Percentiles rank a stretch among this genome's conserved stretches.
Evolutionary conservation across 2,329 filamentous ascomycete genomes (phyloP).

Genomic region (Lachnellula willkommii): DNA sequence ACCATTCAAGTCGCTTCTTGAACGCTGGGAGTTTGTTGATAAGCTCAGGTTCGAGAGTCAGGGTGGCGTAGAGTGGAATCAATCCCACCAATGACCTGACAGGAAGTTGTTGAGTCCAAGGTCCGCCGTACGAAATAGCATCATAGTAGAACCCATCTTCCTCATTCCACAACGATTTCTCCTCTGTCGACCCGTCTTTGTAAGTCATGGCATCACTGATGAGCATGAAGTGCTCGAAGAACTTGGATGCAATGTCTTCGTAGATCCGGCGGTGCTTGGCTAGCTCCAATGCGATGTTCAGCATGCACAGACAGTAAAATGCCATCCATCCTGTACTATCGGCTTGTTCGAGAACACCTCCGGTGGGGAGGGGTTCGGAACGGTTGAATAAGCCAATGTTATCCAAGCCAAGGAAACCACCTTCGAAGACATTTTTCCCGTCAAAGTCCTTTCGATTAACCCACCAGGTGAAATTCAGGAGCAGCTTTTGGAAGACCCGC

Average conservation of each 20-base stretch:
- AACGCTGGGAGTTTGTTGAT: constrained; percentile 88
- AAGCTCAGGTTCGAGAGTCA: constrained; percentile 89
- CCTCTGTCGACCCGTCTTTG: constrained; percentile 62
- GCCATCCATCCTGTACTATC: constrained; percentile 99
- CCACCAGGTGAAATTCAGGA: constrained; percentile 99
- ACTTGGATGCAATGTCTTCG: constrained; percentile 95
- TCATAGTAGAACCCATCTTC: constrained; percentile 98
- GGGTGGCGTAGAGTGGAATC: constrained; percentile 86
- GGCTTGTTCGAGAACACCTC: constrained; percentile 88
- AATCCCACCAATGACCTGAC: constrained; percentile 88
- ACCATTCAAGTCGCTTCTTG: constrained; percentile 91
- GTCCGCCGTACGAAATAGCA: constrained; percentile 92
- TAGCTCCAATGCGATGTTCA: constrained; percentile 92
- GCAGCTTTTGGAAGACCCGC: constrained; percentile 89
- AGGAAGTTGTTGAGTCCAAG: constrained; percentile 87
- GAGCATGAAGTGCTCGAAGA: constrained; percentile 97
- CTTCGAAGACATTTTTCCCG: constrained; percentile 96
- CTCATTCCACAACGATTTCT: constrained; percentile 91
- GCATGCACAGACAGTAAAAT: constrained; percentile 93
- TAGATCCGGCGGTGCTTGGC: constrained; percentile 93
- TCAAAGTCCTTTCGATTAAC: constrained; percentile 93
- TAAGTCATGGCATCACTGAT: constrained; percentile 97
- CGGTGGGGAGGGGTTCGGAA: constrained; percentile 88
- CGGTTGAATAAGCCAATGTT: constrained; percentile 98
- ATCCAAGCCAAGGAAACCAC: constrained; percentile 90